Percentiles rank a stretch among this genome's conserved stretches.
phyloP scores from a whole-genome alignment of 441 rosid species.

The Syzygium syzygioides region DNA sequence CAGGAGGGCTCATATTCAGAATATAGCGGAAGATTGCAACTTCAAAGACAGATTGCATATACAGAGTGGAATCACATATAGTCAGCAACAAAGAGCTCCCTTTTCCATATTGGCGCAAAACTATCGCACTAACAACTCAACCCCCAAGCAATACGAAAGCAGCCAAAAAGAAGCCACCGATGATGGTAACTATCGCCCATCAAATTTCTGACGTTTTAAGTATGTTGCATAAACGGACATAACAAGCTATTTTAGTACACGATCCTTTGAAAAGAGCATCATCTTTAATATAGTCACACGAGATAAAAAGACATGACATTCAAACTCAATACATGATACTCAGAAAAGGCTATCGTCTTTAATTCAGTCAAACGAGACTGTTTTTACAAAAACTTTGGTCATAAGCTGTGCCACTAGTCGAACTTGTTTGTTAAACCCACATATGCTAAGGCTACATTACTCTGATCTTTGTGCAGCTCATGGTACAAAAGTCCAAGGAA shows the following conservation, averaged over 20 bases:
- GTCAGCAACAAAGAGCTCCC: constrained; percentile 61
- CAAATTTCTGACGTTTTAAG: not conserved
- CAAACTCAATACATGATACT: not conserved
- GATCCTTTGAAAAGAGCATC: not conserved
- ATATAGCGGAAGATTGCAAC: constrained; percentile 32
- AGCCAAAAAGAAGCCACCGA: constrained; percentile 28
- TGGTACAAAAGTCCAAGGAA: constrained; percentile 38
- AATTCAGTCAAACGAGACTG: not conserved
- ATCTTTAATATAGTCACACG: not conserved
- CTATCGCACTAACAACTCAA: constrained; percentile 20
- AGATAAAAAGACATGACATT: not conserved
- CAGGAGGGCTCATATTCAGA: constrained; percentile 70
- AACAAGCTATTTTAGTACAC: not conserved
- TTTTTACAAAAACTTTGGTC: not conserved
- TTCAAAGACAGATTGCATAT: constrained; percentile 51
- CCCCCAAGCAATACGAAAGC: constrained; percentile 26
- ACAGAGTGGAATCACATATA: constrained; percentile 26
- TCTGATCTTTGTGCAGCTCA: constrained; percentile 35
- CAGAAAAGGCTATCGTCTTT: not conserved
- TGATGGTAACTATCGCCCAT: constrained; percentile 42
- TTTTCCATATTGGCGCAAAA: constrained; percentile 58
- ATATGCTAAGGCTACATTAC: constrained; percentile 6
- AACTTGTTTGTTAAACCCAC: not conserved
- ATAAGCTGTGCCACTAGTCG: not conserved
- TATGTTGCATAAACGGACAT: not conserved